Percentiles rank a stretch among this genome's conserved stretches.
phyloP scores from a whole-genome alignment of 495 filamentous ascomycete species.

The Talaromyces nanjingensis region DNA sequence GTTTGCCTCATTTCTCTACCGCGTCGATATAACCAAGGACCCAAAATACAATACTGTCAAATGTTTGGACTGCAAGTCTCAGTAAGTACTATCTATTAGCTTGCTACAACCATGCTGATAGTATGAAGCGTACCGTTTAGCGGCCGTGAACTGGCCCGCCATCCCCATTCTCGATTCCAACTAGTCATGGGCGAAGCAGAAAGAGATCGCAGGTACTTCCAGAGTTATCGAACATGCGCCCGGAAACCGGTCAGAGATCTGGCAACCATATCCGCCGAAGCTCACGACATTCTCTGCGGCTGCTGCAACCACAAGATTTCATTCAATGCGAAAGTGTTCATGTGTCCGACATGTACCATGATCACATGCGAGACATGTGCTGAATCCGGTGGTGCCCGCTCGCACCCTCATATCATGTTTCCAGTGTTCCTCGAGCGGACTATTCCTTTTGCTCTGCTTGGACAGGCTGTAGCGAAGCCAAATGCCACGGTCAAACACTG shows the following conservation, averaged over 20 bases:
- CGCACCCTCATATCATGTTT: conserved; percentile 9
- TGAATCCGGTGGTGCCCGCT: conserved; percentile 8
- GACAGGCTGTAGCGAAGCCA: not conserved
- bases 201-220: conserved; percentile 7
- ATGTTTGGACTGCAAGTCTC: conserved; percentile 6
- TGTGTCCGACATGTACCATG: conserved; percentile 7
- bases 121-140: not conserved
- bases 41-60: conserved; percentile 6
- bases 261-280: conserved; percentile 6
- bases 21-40: conserved; percentile 5
- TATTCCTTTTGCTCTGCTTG: not conserved
- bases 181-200: conserved; percentile 7
- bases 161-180: conserved; percentile 6
- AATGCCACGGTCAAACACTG: not conserved
- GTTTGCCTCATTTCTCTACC: conserved; percentile 8
- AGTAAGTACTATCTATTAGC: not conserved
- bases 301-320: conserved; percentile 7
- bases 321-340: conserved; percentile 1
- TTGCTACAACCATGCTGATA: not conserved
- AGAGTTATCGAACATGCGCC: conserved; percentile 6
- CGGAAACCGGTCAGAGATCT: conserved; percentile 8
- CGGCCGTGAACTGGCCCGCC: conserved; percentile 1
- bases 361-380: conserved; percentile 9
- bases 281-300: conserved; percentile 6
- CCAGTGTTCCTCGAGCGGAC: not conserved